Conservation (phyloP, 768 basidiomycete genomes). For the Amanita polypyramis region DNA sequence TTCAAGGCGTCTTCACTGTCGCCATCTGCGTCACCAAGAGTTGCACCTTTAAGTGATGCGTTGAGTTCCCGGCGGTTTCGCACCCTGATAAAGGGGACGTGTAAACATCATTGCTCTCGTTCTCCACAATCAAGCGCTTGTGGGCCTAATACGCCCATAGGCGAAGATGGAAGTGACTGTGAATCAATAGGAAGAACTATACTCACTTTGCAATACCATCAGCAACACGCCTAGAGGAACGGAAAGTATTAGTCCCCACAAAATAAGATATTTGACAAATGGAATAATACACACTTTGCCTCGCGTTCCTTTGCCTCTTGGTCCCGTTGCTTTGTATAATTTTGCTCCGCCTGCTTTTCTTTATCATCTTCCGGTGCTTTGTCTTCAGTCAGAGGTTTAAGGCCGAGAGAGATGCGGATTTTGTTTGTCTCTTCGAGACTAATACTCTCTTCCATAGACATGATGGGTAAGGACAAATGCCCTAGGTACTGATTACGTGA, state of each 20-base stretch:
- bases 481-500: constrained; percentile 16
- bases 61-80: constrained; percentile 90
- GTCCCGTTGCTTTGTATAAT: constrained; percentile 69
- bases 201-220: constrained; percentile 87
- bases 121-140: constrained; percentile 13
- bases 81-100: constrained; percentile 53
- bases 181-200: constrained; percentile 14
- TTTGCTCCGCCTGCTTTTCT: constrained; percentile 80
- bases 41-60: constrained; percentile 83
- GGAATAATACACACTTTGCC: constrained; percentile 50
- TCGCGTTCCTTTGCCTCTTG: constrained; percentile 61
- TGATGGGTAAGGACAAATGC: constrained; percentile 18
- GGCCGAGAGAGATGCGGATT: constrained; percentile 87
- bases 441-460: constrained; percentile 80
- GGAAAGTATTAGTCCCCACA: constrained; percentile 15
- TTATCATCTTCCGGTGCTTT: constrained; percentile 56
- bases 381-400: constrained; percentile 88
- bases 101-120: constrained; percentile 30
- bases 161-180: constrained; percentile 40
- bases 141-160: constrained; percentile 29
- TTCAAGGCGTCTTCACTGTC: constrained; percentile 71
- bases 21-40: constrained; percentile 80
- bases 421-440: constrained; percentile 94
- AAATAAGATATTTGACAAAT: constrained; percentile 12
- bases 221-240: constrained; percentile 47